These are phyloP conservation scores for Coniferiporia weirii DNA, from an alignment of 1,284 basidiomycete genomes.

Conservation along the genomic window DNA sequence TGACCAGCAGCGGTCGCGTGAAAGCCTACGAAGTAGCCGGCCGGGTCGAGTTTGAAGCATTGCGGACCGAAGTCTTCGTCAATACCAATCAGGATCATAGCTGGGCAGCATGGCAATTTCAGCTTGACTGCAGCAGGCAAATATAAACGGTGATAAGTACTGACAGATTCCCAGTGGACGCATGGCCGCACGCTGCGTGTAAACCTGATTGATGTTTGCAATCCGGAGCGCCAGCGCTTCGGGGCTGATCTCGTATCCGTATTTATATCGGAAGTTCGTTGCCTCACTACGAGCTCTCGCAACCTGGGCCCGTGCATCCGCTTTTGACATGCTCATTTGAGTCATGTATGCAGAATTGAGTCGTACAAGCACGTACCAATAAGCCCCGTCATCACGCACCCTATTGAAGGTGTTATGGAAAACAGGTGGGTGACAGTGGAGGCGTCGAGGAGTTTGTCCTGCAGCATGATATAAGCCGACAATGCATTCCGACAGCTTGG, in stretches of 20 bases:
- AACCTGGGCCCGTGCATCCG: constrained; percentile 92
- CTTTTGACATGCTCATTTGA: constrained; percentile 37
- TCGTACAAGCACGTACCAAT: constrained; percentile 55
- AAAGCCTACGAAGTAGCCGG: constrained; percentile 98
- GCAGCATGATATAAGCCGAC: background rate
- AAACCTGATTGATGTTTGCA: constrained; percentile 99
- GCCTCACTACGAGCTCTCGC: constrained; percentile 86
- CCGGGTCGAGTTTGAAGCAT: constrained; percentile 97
- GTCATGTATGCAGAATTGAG: background rate
- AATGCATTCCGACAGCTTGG: background rate
- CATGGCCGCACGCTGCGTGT: constrained; percentile 97
- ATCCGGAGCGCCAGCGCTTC: constrained; percentile 91
- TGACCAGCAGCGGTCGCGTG: constrained; percentile 95
- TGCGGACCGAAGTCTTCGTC: constrained; percentile 91
- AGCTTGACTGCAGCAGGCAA: background rate
- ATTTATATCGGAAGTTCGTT: constrained; percentile 94
- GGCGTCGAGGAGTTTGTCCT: constrained; percentile 98
- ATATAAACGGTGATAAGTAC: constrained; percentile 26
- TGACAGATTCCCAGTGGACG: constrained; percentile 91
- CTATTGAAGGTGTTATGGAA: constrained; percentile 94
- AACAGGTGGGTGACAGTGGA: constrained; percentile 94
- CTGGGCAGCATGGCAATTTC: constrained; percentile 34
- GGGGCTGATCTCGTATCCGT: constrained; percentile 96
- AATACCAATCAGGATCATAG: constrained; percentile 94
- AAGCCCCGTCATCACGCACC: constrained; percentile 96